phyloP scores from a whole-genome alignment of 2,329 filamentous ascomycete genomes.

The Cryphonectria radicalis region DNA sequence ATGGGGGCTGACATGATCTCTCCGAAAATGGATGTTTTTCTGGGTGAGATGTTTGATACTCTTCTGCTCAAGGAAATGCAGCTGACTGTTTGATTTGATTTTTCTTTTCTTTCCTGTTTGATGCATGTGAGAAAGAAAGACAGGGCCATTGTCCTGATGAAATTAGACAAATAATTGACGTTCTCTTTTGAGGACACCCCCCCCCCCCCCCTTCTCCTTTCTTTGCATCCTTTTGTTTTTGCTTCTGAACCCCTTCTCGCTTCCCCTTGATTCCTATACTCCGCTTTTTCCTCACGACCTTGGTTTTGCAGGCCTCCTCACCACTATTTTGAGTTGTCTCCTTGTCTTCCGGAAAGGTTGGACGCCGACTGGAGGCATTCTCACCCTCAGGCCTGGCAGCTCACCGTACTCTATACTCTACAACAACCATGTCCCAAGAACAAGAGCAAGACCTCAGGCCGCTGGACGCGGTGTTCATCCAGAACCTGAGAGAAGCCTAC shows the following conservation, averaged over 20 bases:
- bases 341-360: neutral
- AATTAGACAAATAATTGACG: slow-evolving; percentile 13
- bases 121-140: slow-evolving; percentile 1
- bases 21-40: slow-evolving; percentile 12
- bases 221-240: slow-evolving; percentile 1
- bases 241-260: slow-evolving; percentile 12
- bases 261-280: neutral
- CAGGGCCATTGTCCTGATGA: slow-evolving; percentile 24
- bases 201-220: neutral
- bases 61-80: neutral
- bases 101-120: neutral
- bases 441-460: neutral
- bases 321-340: too few species aligned
- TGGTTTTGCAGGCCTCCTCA: neutral
- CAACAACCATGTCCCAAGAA: slow-evolving; percentile 11
- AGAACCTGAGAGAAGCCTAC: neutral
- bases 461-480: slow-evolving; percentile 15
- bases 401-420: neutral
- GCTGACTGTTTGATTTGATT: neutral
- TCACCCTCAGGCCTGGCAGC: neutral
- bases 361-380: neutral
- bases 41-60: neutral
- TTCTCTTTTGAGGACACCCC: slow-evolving; percentile 11
- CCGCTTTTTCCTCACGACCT: neutral
- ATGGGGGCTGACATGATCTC: neutral